Base-by-base conservation (phyloP, 768 basidiomycete genomes). In the Auriculariales sp. region DNA sequence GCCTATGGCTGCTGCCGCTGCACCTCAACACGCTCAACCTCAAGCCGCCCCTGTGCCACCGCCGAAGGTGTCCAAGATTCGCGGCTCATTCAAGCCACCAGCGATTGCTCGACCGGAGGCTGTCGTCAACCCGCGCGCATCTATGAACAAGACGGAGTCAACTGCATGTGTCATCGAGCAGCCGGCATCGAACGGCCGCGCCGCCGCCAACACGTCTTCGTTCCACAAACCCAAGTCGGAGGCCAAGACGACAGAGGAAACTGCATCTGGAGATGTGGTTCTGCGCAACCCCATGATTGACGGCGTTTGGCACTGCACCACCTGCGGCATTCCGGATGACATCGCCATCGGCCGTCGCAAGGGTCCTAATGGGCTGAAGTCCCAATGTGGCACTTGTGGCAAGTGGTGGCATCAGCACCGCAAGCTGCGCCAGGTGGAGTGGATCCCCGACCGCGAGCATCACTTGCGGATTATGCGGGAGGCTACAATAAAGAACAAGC, bases 261-360 rank as follows among this genome's bases (percentile, higher is more conserved):
- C n/a, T n/a, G n/a, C n/a, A n/a, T n/a, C n/a, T n/a, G n/a, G n/a
- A n/a, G n/a, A n/a, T n/a, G 82, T 89, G 57, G 83, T 85, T 6
- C 84, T 87, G 59, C 86, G 86, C 58, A 72, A 81, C 32, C 86
- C 89, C 60, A 71, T 77, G 57, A 83, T 91, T 60, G 70, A 91
- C 55, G 89, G 87, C 1, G 72, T 86, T 3, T 95, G 92, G 92
- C 88, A 91, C 66, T 97, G 92, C 61, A 90, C 88, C 17, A 94
- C 91, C 59, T 95, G 89, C 57, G 92, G 92, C 4, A 86, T 86
- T 60, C 92, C 92, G 0, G 90, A 89, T 59, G 78, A 68, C 56
- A 80, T 94, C 51, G 87, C 89, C 2, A 68, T 90, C 35, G 91
- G 91, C 2, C 69, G 88, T 53, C 72, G 90, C 56, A 93, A 93